A percentile compares a stretch with the other conserved stretches of the same genome.
phyloP scores from a whole-genome alignment of 108 stramenopile species.

The Skeletonema marinoi region DNA sequence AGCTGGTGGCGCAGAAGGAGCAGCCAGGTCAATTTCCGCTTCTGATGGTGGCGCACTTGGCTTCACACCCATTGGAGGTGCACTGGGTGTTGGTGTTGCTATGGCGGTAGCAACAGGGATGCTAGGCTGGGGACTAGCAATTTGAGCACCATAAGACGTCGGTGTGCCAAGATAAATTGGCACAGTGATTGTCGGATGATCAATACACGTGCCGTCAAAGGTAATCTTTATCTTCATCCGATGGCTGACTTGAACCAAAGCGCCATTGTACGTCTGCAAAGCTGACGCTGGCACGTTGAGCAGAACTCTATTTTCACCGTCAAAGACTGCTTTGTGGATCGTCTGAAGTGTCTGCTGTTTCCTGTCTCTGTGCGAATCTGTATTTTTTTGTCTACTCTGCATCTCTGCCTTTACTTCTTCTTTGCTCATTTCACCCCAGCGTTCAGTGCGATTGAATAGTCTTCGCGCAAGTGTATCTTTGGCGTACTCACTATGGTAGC shows the following conservation, averaged over 20 bases:
- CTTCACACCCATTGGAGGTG: too few relatives aligned
- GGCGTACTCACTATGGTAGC: background rate
- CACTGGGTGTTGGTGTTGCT: background rate
- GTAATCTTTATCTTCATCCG: slow-evolving; percentile 26
- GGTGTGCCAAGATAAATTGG: slow-evolving; percentile 39
- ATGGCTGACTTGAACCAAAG: slow-evolving; percentile 7
- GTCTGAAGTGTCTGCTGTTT: background rate
- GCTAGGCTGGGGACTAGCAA: background rate
- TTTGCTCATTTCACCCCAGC: slow-evolving; percentile 5
- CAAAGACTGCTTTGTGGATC: background rate
- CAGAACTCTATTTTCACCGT: slow-evolving; percentile 14
- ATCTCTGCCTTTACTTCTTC: slow-evolving; percentile 3
- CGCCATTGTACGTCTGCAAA: background rate
- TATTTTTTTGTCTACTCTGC: slow-evolving; percentile 3
- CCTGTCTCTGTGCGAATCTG: slow-evolving; percentile 1
- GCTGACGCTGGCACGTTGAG: background rate
- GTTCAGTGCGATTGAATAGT: slow-evolving; percentile 3
- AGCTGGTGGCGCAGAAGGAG: slow-evolving; percentile 8
- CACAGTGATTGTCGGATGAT: slow-evolving; percentile 34
- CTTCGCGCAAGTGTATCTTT: background rate
- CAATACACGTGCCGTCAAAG: slow-evolving; percentile 12
- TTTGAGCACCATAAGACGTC: slow-evolving; percentile 2
- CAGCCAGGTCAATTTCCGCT: background rate
- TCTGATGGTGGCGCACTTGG: background rate
- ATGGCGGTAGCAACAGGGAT: slow-evolving; percentile 4